Evolutionary conservation across 1,284 basidiomycete genomes (phyloP), one percentile per base, ranked within the genome.

Genomic region (Cryptococcus wingfieldii): DNA sequence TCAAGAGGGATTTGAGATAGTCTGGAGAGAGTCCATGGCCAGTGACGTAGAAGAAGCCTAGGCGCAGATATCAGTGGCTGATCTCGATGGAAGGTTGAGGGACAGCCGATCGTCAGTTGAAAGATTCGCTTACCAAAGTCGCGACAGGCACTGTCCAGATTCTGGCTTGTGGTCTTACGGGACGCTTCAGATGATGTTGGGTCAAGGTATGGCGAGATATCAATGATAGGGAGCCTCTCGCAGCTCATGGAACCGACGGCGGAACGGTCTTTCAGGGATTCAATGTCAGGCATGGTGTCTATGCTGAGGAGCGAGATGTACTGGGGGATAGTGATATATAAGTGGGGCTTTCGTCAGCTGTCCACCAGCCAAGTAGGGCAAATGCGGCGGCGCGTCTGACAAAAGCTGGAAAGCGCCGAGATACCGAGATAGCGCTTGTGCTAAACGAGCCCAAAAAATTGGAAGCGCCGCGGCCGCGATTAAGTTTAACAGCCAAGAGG

Each of bases 21-120:
- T 60, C 61, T 13, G 55, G 49, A 3, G 53, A 59, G n/a, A 71
- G 51, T 5, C 66, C 67, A 31, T 67, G 66, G 10, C 69, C 69
- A 23, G 62, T 61, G 34, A 69, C 62, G 56, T 71, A 69, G 63
- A 71, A 69, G 64, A 71, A 71, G 47, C 69, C 69, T 23, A 23
- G 23, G 23, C 23, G 23, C 23, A 23, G 23, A 23, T 23, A 23
- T 23, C 23, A 23, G 23, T 23, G 23, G 3, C 23, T 57, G 37
- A 14, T n/a, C 12, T 16, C 10, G 25, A 31, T 58, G 41, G 18
- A 14, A 34, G 6, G 31, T 6, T 34, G 31, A 34, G 3, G 23
- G 3, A 23, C 23, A 23, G 23, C 34, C 38, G 12, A 38, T 23
- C 14, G 28, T 41, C 16, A 12, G 34, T 3, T 23, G 23, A n/a